Conservation (phyloP, 2,329 filamentous ascomycete genomes). For the Trichophyton schoenleinii region DNA sequence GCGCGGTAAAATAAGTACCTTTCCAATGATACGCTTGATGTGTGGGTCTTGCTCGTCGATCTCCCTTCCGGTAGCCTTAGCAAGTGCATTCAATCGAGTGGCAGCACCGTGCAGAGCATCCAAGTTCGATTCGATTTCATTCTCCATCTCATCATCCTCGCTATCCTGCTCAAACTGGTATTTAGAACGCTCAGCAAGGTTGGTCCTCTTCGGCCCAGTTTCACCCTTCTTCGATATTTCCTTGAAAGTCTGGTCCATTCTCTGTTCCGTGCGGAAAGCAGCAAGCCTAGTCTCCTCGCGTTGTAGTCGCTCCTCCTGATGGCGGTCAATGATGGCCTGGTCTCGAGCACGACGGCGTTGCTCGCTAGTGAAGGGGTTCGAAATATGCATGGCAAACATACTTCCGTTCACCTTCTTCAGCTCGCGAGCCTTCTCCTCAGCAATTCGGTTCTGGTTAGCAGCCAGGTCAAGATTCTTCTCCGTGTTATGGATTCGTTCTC, state of each 20-base stretch:
- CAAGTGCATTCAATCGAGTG: conserved; percentile 58
- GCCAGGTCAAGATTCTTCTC: conserved; percentile 74
- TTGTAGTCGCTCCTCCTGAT: conserved; percentile 43
- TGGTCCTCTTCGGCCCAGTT: conserved; percentile 38
- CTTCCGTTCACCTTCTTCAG: conserved; percentile 74
- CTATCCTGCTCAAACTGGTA: conserved; percentile 70
- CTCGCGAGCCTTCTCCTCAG: conserved; percentile 68
- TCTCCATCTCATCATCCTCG: conserved; percentile 56
- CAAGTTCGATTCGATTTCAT: conserved; percentile 56
- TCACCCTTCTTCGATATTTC: conserved; percentile 47
- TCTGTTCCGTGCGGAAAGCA: conserved; percentile 43
- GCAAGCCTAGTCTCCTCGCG: conserved; percentile 45
- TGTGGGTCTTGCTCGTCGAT: conserved; percentile 65
- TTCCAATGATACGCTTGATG: conserved; percentile 63
- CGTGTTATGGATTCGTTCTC: conserved; percentile 67
- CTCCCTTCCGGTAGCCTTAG: conserved; percentile 60
- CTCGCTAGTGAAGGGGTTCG: conserved; percentile 63
- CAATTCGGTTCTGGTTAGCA: conserved; percentile 59
- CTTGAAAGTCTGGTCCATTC: conserved; percentile 52
- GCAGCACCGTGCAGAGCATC: conserved; percentile 50
- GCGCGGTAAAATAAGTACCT: conserved; percentile 43
- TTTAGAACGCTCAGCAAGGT: conserved; percentile 52
- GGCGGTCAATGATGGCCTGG: conserved; percentile 54
- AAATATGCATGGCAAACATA: conserved; percentile 79
- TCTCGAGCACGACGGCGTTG: conserved; percentile 53